phyloP scores from a whole-genome alignment of 108 stramenopile species.

The Cyclotella choctawhatcheeana region DNA sequence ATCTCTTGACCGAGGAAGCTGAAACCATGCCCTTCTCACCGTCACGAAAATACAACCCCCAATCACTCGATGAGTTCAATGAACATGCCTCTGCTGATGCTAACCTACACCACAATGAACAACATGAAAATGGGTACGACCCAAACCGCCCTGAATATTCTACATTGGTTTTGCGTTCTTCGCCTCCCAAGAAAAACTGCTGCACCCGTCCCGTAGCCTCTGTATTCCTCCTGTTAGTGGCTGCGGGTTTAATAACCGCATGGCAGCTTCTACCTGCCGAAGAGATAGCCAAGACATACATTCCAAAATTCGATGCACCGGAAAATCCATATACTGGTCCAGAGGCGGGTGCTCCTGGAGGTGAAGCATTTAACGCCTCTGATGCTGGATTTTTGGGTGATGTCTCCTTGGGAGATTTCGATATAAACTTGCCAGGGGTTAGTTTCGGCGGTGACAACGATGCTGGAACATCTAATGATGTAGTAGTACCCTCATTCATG shows the following conservation, averaged over 20 bases:
- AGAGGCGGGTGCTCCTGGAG: conserved; percentile 31
- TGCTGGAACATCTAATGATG: background rate
- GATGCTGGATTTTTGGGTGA: conserved; percentile 9
- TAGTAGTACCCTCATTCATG: conserved; percentile 42
- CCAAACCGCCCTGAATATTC: conserved; percentile 7
- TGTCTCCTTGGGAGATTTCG: conserved; percentile 1
- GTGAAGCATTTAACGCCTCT: background rate
- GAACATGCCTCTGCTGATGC: no score
- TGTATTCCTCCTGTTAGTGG: conserved; percentile 31
- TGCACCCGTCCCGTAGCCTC: conserved; percentile 39
- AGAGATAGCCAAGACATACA: conserved; percentile 28
- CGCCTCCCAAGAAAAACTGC: conserved; percentile 31
- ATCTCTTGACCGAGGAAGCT: no score
- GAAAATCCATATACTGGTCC: conserved; percentile 35
- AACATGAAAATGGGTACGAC: no score
- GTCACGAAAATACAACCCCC: no score
- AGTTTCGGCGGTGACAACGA: background rate
- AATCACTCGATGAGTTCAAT: no score
- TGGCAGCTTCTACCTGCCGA: conserved; percentile 39
- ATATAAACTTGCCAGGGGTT: conserved; percentile 9
- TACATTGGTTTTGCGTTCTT: conserved; percentile 1
- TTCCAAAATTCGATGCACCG: conserved; percentile 38
- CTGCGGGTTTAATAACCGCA: conserved; percentile 17
- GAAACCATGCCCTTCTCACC: no score
- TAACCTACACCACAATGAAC: no score